Evolutionary conservation across 2,329 filamentous ascomycete species (phyloP).

Genomic region (Colletotrichum gloeosporioides): DNA sequence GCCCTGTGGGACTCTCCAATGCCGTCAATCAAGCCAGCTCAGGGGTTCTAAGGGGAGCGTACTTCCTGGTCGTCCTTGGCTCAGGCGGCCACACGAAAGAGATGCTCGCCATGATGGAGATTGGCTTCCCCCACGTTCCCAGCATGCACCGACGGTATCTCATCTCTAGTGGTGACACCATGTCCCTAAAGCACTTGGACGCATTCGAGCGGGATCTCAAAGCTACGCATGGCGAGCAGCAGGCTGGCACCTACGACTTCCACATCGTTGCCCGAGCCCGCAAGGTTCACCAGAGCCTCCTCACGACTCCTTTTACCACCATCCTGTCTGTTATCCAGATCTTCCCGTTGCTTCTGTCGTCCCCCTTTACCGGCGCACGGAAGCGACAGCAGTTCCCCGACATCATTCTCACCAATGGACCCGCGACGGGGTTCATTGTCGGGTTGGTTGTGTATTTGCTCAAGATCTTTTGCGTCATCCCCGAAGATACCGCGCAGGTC

Average conservation of each 20-base stretch:
- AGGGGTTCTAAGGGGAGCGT: slow-evolving; percentile 35
- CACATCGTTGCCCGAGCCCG: slow-evolving; percentile 77
- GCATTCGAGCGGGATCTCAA: slow-evolving; percentile 43
- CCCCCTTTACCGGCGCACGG: slow-evolving; percentile 26
- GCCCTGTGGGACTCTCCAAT: slow-evolving; percentile 8
- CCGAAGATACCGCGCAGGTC: slow-evolving; percentile 67
- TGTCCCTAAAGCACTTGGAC: slow-evolving; percentile 73
- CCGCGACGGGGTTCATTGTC: slow-evolving; percentile 84
- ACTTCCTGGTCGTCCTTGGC: slow-evolving; percentile 84
- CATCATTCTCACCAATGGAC: slow-evolving; percentile 85
- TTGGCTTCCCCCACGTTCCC: slow-evolving; percentile 55
- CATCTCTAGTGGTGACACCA: slow-evolving; percentile 78
- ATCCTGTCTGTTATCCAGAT: slow-evolving; percentile 70
- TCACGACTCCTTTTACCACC: slow-evolving; percentile 74
- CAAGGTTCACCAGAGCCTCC: slow-evolving; percentile 79
- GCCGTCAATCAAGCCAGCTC: neutral
- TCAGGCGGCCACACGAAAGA: slow-evolving; percentile 95
- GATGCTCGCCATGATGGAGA: slow-evolving; percentile 83
- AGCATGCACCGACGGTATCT: slow-evolving; percentile 80
- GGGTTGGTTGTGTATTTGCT: slow-evolving; percentile 54
- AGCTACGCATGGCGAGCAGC: slow-evolving; percentile 23
- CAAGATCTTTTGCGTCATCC: slow-evolving; percentile 50
- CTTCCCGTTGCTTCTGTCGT: slow-evolving; percentile 56
- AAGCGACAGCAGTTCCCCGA: slow-evolving; percentile 61
- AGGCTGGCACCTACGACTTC: slow-evolving; percentile 64